These are phyloP conservation scores for Nemania bipapillata DNA, from an alignment of 2,329 filamentous ascomycete species.

Conservation along the genomic window DNA sequence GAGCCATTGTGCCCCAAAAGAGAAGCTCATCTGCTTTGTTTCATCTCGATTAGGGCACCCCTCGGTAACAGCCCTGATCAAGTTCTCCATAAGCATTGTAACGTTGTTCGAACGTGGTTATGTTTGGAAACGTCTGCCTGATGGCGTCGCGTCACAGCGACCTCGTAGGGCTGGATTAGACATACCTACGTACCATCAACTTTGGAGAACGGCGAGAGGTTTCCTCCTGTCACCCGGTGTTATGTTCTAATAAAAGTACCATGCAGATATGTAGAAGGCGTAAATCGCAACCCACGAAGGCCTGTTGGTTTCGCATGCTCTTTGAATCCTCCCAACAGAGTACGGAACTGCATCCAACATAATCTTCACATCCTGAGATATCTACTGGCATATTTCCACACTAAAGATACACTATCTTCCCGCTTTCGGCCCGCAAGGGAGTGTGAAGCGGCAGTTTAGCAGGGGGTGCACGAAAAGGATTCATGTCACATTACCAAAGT, in stretches of 20 bases:
- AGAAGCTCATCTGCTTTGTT: constrained; percentile 24
- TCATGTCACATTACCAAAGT: constrained; percentile 28
- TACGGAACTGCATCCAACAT: constrained; percentile 10
- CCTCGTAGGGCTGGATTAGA: constrained; percentile 28
- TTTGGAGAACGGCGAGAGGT: not conserved
- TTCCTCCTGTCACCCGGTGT: not conserved
- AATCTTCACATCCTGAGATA: constrained; percentile 3
- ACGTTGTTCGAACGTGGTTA: constrained; percentile 4
- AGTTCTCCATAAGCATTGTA: constrained; percentile 23
- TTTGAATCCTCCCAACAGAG: constrained; percentile 3
- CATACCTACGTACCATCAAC: not conserved
- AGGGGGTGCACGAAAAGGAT: constrained; percentile 14
- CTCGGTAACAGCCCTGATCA: constrained; percentile 4
- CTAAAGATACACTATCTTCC: not conserved
- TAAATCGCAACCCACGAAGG: constrained; percentile 1
- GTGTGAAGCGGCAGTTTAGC: constrained; percentile 7
- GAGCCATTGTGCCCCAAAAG: constrained; percentile 25
- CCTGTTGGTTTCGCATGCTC: not conserved
- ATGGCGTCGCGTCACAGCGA: constrained; percentile 20
- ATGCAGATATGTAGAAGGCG: constrained; percentile 23
- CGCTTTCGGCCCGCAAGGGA: constrained; percentile 21
- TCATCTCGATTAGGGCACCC: constrained; percentile 29
- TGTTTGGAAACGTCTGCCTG: constrained; percentile 8
- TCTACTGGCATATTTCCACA: not conserved
- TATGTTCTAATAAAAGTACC: constrained; percentile 22